A percentile compares a stretch with the other conserved stretches of the same genome.
phyloP scores from a whole-genome alignment of 176 grass and related monocot species.

The Aegilops sharonensis region DNA sequence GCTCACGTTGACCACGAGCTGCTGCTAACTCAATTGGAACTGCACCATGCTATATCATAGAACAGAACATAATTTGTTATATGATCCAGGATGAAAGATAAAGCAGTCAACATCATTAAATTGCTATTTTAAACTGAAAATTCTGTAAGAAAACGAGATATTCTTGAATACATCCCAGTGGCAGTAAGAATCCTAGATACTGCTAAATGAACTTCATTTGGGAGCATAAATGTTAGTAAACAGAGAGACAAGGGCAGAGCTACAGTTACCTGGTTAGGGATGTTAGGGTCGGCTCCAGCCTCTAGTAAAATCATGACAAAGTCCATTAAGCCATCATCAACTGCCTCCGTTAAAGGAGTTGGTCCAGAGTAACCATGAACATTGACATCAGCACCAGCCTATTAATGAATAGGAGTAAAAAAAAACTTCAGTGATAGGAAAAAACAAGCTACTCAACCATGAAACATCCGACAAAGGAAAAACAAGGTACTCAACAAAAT shows the following conservation, averaged over 20 bases:
- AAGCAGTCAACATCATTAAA: not conserved
- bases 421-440: not conserved
- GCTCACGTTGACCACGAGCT: conserved; percentile 11
- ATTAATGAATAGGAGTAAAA: not conserved
- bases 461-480: not conserved
- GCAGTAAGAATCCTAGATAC: not conserved
- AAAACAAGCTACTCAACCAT: not conserved
- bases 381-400: conserved; percentile 55
- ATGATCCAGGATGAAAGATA: not conserved
- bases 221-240: not conserved
- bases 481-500: not conserved
- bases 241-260: not conserved
- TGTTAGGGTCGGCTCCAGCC: conserved; percentile 45
- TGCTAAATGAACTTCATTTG: not conserved
- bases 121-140: not conserved
- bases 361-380: conserved; percentile 10
- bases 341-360: conserved; percentile 24
- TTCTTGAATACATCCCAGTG: not conserved
- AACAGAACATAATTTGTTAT: not conserved
- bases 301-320: conserved; percentile 41
- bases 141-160: not conserved
- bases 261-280: conserved; percentile 29
- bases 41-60: conserved; percentile 11
- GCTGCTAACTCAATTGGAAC: conserved; percentile 41
- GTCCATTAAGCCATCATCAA: conserved; percentile 30